Conservation (phyloP, 441 rosid species). For the Sinapis alba region DNA sequence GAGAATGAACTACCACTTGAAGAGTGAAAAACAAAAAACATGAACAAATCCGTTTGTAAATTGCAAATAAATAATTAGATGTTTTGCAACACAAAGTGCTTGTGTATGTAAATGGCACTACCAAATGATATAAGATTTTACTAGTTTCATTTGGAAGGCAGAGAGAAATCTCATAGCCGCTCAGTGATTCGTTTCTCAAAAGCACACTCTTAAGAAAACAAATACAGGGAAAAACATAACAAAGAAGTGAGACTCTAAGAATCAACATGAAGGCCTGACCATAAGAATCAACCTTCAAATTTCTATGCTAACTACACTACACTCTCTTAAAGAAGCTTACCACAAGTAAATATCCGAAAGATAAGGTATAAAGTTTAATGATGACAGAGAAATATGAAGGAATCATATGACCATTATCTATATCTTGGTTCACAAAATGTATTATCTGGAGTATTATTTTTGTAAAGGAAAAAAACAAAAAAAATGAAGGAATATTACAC, state of each 20-base stretch:
- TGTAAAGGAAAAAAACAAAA: not conserved
- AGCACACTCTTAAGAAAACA: not conserved
- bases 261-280: not conserved
- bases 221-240: not conserved
- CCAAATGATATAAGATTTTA: slow-evolving; percentile 1
- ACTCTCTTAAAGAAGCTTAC: not conserved
- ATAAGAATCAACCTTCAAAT: not conserved
- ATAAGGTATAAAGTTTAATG: not conserved
- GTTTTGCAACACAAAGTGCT: not conserved
- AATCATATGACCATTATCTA: not conserved
- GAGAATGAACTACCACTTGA: slow-evolving; percentile 75
- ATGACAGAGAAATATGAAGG: not conserved
- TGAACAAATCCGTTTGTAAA: not conserved
- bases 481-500: slow-evolving; percentile 3
- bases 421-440: not conserved
- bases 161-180: not conserved
- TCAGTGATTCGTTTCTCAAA: slow-evolving; percentile 6
- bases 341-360: not conserved
- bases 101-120: not conserved
- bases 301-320: not conserved
- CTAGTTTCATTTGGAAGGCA: not conserved
- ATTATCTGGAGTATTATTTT: not conserved
- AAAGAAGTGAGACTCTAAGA: slow-evolving; percentile 13
- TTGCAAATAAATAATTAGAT: slow-evolving; percentile 7
- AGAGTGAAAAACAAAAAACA: slow-evolving; percentile 30